These are phyloP conservation scores for Hypomontagnella submonticulosa DNA, from an alignment of 495 filamentous ascomycete species.

Conservation along the genomic window DNA sequence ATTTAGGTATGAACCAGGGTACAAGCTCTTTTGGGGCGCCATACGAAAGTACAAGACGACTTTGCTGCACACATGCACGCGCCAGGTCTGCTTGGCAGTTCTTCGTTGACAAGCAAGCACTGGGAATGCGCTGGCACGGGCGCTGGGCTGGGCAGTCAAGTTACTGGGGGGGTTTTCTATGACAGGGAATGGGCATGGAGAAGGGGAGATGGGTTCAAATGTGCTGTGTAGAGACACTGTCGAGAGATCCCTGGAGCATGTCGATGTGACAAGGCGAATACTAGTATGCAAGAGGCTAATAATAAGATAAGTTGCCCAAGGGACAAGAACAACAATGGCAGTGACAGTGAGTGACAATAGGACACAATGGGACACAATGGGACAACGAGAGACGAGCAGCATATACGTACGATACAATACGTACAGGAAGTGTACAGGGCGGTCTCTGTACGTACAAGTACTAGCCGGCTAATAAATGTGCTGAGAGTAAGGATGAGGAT, in stretches of 20 bases:
- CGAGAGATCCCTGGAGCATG: slow-evolving; percentile 41
- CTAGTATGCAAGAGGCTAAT: slow-evolving; percentile 44
- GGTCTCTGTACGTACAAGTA: slow-evolving; percentile 30
- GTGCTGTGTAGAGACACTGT: slow-evolving; percentile 29
- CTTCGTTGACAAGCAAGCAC: slow-evolving; percentile 47
- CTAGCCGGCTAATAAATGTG: slow-evolving; percentile 44
- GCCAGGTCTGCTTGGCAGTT: slow-evolving; percentile 46
- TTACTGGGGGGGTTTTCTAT: slow-evolving; percentile 30
- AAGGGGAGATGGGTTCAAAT: slow-evolving; percentile 21
- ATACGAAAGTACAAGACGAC: slow-evolving; percentile 53
- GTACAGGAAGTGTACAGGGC: too few species aligned
- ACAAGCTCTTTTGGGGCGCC: slow-evolving; percentile 47
- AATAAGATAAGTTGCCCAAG: slow-evolving; percentile 38
- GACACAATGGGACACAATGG: too few species aligned
- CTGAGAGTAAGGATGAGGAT: slow-evolving; percentile 46
- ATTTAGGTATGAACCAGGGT: slow-evolving; percentile 50
- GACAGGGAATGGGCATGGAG: slow-evolving; percentile 42
- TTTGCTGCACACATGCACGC: slow-evolving; percentile 44
- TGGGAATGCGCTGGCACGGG: slow-evolving; percentile 48
- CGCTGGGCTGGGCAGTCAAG: slow-evolving; percentile 34
- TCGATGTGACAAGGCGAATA: slow-evolving; percentile 44
- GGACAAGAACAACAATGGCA: too few species aligned
- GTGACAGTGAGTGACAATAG: slow-evolving; percentile 28
- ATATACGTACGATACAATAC: slow-evolving; percentile 4
- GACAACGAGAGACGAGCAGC: slow-evolving; percentile 6